Base-by-base conservation (phyloP, 1,284 basidiomycete genomes). In the Ganoderma meredithae region DNA sequence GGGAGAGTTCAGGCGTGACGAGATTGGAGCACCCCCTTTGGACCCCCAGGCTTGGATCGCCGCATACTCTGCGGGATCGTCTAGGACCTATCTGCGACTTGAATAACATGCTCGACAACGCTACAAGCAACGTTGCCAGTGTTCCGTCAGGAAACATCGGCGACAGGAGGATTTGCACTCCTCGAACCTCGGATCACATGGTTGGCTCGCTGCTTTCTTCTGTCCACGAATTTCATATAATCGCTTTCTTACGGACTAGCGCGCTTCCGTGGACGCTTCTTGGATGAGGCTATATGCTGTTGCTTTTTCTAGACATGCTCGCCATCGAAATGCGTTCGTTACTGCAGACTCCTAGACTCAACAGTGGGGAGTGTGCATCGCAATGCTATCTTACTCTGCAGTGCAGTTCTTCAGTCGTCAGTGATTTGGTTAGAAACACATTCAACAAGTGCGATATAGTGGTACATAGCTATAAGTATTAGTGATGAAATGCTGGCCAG, bases 221-320 rank as follows among this genome's bases (percentile, higher is more conserved):
- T 27, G 7, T 55, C 17, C 15, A 8, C 9, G 52, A 31, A 9
- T 13, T 19, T 8, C 8, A 55, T 55, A 12, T 27, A 13, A 31
- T 33, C 19, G 52, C 52, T 55, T 55, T 33, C 52, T 27, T 27
- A 55, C 27, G 27, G 52, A 55, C 52, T 55, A 55, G 52, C 27
- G 22, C 17, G 52, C 52, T 55, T 15, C 19, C 15, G 8, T 7
- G 52, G 52, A 31, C 52, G 27, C 27, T 25, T 55, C 52, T 19
- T 1, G 52, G 52, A 55, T 31, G 10, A 39, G 36, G 36, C 36
- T 39, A 10, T 39, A 8, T 39, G 36, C 36, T 39, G 36, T 39
- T 39, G 19, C 22, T 49, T n/a, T 49, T 49, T 53, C 27, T 13
- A 31, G 25, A 53, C 17, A 52, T 25, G 47, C 22, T 52, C 36